Conservation (phyloP, 805 yeast species). For the Wickerhamomyces bisporus region DNA sequence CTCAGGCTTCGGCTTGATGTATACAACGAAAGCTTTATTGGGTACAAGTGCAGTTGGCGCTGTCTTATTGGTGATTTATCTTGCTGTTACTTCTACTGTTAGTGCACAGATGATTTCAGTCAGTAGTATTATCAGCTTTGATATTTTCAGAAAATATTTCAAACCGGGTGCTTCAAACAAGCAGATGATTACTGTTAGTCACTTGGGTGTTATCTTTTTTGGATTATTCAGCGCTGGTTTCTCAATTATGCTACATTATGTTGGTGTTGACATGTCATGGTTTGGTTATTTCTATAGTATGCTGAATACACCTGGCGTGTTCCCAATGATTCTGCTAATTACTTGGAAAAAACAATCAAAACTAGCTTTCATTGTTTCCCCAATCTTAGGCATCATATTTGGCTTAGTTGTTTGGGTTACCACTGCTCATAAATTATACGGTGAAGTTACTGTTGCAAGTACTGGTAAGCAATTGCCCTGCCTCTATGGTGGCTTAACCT, state of each 20-base stretch:
- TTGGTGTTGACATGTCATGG: slow-evolving; percentile 23
- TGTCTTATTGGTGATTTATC: slow-evolving; percentile 31
- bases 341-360: slow-evolving; percentile 30
- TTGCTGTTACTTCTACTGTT: slow-evolving; percentile 37
- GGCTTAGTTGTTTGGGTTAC: slow-evolving; percentile 31
- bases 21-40: slow-evolving; percentile 40
- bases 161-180: slow-evolving; percentile 33
- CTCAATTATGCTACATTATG: slow-evolving; percentile 30
- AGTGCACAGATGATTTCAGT: slow-evolving; percentile 38
- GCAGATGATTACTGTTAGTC: slow-evolving; percentile 30
- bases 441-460: slow-evolving; percentile 24
- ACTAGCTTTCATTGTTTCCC: slow-evolving; percentile 28
- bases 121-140: slow-evolving; percentile 34
- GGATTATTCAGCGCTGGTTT: slow-evolving; percentile 35
- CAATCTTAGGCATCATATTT: slow-evolving; percentile 26
- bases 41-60: slow-evolving; percentile 38
- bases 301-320: slow-evolving; percentile 35
- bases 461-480: slow-evolving; percentile 31
- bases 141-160: slow-evolving; percentile 32
- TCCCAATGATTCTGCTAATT: slow-evolving; percentile 31
- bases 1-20: slow-evolving; percentile 32
- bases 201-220: slow-evolving; percentile 31
- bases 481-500: slow-evolving; percentile 30
- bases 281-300: slow-evolving; percentile 31
- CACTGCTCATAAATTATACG: slow-evolving; percentile 27